phyloP scores from a whole-genome alignment of 108 stramenopile species.

The Nitzschia sp. region DNA sequence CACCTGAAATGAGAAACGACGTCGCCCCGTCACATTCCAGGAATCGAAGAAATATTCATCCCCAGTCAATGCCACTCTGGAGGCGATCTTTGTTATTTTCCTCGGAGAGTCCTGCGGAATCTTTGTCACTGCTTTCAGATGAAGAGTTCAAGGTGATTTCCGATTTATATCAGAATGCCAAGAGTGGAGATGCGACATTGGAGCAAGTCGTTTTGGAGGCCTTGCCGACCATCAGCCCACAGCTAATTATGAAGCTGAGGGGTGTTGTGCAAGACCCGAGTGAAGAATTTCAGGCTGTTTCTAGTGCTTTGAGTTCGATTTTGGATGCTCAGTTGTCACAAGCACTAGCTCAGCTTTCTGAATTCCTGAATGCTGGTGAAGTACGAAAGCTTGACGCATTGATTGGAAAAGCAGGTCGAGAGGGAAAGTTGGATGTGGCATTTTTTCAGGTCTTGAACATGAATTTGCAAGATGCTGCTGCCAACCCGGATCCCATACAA shows the following conservation, averaged over 20 bases:
- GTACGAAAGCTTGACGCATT: constrained; percentile 79
- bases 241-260: constrained; percentile 46
- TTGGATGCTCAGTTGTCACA: constrained; percentile 54
- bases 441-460: constrained; percentile 81
- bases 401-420: constrained; percentile 77
- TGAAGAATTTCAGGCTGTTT: constrained; percentile 30
- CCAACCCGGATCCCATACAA: constrained; percentile 23
- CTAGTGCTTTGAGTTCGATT: constrained; percentile 50
- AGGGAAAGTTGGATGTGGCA: constrained; percentile 76
- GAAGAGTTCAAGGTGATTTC: constrained; percentile 29
- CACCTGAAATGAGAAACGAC: too few species aligned
- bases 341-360: constrained; percentile 56
- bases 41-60: not conserved
- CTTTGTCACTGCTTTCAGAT: constrained; percentile 23
- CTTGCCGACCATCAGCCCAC: constrained; percentile 38
- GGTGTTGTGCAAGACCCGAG: constrained; percentile 13
- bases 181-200: constrained; percentile 16
- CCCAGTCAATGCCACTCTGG: too few species aligned
- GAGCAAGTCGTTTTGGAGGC: constrained; percentile 23
- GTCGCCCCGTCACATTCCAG: too few species aligned
- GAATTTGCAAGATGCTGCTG: constrained; percentile 74
- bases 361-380: constrained; percentile 73
- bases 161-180: constrained; percentile 17
- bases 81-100: not conserved
- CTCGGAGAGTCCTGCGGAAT: not conserved